A percentile compares a stretch with the other conserved stretches of the same genome.
phyloP scores from a whole-genome alignment of 331 rosid genomes.

The Pyrus hybrid region DNA sequence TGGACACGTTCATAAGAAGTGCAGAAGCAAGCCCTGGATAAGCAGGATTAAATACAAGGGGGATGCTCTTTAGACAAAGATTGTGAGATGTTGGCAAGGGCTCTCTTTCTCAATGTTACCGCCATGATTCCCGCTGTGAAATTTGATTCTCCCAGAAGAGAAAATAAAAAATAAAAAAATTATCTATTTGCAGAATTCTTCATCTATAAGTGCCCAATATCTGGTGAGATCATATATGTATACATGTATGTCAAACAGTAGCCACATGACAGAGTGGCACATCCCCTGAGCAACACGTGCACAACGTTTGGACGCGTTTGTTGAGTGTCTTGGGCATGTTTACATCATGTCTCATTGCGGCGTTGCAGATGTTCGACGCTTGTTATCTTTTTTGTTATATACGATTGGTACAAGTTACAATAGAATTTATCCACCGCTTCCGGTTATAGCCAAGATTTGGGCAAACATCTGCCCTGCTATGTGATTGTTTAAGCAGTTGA shows the following conservation, averaged over 20 bases:
- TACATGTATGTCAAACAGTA: not conserved
- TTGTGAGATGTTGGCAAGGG: slow-evolving; percentile 8
- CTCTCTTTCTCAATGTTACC: not conserved
- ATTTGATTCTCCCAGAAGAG: not conserved
- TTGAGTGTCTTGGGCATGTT: not conserved
- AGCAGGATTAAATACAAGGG: not conserved
- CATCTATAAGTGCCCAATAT: not conserved
- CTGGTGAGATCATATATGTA: not conserved
- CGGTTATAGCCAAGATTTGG: not conserved
- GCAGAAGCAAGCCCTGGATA: slow-evolving; percentile 17
- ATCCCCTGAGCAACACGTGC: not conserved
- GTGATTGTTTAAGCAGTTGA: too few species aligned
- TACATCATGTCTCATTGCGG: not conserved
- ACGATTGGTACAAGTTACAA: too few species aligned
- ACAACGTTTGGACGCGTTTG: not conserved
- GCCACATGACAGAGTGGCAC: not conserved
- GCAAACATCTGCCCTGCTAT: too few species aligned
- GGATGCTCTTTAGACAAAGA: slow-evolving; percentile 7
- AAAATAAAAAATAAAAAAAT: too few species aligned
- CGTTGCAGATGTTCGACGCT: not conserved
- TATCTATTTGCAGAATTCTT: too few species aligned
- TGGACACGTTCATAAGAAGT: slow-evolving; percentile 22
- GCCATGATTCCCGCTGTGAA: not conserved
- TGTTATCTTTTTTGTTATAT: not conserved
- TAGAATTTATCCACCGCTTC: not conserved